Percentiles rank a stretch among this genome's conserved stretches.
phyloP scores from a whole-genome alignment of 1,284 basidiomycete species.

The Ustilago trichophora region DNA sequence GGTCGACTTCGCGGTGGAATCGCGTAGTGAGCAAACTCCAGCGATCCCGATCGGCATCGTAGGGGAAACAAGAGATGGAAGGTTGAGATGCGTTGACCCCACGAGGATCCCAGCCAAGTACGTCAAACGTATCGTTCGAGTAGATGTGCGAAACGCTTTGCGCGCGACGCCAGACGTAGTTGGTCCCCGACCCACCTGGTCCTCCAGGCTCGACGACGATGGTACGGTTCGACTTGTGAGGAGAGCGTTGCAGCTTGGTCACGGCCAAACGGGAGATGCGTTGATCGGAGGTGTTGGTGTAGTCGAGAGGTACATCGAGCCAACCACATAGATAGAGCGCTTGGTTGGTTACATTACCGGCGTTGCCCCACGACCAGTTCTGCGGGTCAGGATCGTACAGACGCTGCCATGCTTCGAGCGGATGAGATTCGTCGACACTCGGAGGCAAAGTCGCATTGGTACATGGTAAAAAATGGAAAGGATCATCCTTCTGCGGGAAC shows the following conservation, averaged over 20 bases:
- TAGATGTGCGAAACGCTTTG: slow-evolving; percentile 6
- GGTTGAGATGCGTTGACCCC: slow-evolving; percentile 36
- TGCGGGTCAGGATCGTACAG: slow-evolving; percentile 13
- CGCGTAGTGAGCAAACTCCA: slow-evolving; percentile 10
- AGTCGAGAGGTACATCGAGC: slow-evolving; percentile 49
- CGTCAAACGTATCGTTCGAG: slow-evolving; percentile 25
- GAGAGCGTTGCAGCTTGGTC: slow-evolving; percentile 19
- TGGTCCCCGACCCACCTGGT: slow-evolving; percentile 39
- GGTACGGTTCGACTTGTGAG: slow-evolving; percentile 10
- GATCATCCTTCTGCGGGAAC: slow-evolving; percentile 13
- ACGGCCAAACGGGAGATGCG: slow-evolving; percentile 25
- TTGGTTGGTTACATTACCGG: background rate
- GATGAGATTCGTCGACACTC: slow-evolving; percentile 4
- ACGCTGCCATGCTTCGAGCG: slow-evolving; percentile 4
- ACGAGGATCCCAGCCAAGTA: slow-evolving; percentile 42
- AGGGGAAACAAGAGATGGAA: slow-evolving; percentile 34
- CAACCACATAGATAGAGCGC: slow-evolving; percentile 38
- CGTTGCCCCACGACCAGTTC: slow-evolving; percentile 27
- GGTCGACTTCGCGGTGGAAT: slow-evolving; percentile 6
- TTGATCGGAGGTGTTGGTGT: slow-evolving; percentile 32
- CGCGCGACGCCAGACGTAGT: slow-evolving; percentile 18
- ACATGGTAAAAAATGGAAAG: slow-evolving; percentile 38
- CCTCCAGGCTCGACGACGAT: slow-evolving; percentile 45
- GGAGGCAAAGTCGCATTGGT: slow-evolving; percentile 25
- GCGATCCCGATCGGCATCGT: slow-evolving; percentile 46